Evolutionary conservation across 2,329 filamentous ascomycete genomes (phyloP), one percentile per base, ranked within the genome.

Genomic region (Nakataea oryzae): DNA sequence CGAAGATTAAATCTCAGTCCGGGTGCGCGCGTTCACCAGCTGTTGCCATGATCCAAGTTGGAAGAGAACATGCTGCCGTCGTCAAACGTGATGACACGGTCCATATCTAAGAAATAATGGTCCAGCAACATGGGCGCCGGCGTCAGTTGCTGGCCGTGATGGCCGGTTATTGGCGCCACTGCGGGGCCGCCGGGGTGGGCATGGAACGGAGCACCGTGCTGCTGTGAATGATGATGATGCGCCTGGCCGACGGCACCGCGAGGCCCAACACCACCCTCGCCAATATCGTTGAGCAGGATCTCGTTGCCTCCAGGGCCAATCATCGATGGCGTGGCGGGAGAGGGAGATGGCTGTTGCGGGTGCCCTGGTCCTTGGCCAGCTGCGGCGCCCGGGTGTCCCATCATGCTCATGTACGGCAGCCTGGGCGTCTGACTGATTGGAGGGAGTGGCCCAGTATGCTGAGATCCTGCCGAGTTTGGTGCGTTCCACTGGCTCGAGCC

Each of bases 81-180:
- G 29, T 65, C 62, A 28, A 68, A 65, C 14, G 64, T 68, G n/a
- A 69, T 69, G 14, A 69, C 64, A 2, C 68, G 59, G 55, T 69
- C 67, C 57, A 68, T 64, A 32, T 68, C 65, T 29, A 69, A 32
- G 47, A 69, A 69, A 34, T 65, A 61, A 56, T 66, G 64, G 26
- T 67, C 66, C 26, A 69, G 57, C 13, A 69, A 60, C 14, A 69
- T 58, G 7, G 68, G 70, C 0, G 70, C 73, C 2, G 54, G 24
- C 54, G 54, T 56, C 41, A 50, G 21, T n/a, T 50, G 41, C 41
- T 50, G 41, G 8, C 41, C 41, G 41, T 17, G 41, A 9, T 50
- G 41, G 21, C 21, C 41, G 17, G 3, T n/a, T n/a, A 50, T 13
- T 1, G 34, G 34, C 14, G 34, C 8, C 14, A 47, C 34, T 1